phyloP scores from a whole-genome alignment of 441 rosid species.

The Croton setiger region DNA sequence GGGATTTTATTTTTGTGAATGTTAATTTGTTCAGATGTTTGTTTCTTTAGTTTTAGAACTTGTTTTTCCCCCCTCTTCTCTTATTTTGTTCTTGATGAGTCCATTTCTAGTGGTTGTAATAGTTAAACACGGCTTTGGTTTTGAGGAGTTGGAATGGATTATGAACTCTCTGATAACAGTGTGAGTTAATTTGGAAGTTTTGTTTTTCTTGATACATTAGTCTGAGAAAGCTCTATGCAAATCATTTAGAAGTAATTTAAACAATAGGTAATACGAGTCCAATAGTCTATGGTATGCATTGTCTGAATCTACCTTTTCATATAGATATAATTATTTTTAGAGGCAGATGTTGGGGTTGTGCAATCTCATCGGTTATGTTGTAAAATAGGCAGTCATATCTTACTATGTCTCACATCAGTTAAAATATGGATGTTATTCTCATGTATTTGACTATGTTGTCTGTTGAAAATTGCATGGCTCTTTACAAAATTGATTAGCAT shows the following conservation, averaged over 20 bases:
- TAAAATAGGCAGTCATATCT: background rate
- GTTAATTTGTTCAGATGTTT: conserved; percentile 14
- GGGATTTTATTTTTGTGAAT: background rate
- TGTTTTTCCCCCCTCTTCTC: background rate
- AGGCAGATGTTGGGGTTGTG: background rate
- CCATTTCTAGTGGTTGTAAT: conserved; percentile 10
- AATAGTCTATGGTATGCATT: background rate
- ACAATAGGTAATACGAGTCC: background rate
- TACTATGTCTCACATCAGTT: background rate
- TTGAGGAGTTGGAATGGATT: conserved; percentile 52
- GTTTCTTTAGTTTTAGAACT: conserved; percentile 25
- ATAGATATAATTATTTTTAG: background rate
- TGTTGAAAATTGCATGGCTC: background rate
- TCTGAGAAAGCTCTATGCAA: background rate
- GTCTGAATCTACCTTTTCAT: background rate
- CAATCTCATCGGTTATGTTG: background rate
- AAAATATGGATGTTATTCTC: background rate
- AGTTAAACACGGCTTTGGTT: conserved; percentile 23
- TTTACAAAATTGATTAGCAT: background rate
- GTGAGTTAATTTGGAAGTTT: conserved; percentile 39
- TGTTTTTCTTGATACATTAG: background rate
- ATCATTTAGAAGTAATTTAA: background rate
- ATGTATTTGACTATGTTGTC: background rate
- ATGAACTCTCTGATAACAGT: conserved; percentile 74
- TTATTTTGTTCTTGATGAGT: background rate